These are phyloP conservation scores for Musa schizocarpa DNA, from an alignment of 176 grass and related monocot genomes.

Conservation along the genomic window DNA sequence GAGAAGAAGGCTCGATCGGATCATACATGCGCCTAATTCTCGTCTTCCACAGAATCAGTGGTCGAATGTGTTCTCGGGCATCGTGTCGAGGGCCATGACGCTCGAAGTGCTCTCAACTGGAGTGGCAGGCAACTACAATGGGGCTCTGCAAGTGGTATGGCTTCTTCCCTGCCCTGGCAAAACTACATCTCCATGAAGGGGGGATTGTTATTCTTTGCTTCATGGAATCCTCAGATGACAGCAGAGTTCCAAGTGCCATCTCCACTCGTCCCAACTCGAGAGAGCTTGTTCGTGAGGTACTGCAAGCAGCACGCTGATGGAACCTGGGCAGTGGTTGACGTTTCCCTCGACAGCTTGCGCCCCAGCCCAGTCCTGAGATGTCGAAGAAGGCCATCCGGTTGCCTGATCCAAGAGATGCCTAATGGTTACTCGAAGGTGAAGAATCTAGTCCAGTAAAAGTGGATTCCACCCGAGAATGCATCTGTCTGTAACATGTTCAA, in stretches of 20 bases:
- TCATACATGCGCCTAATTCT: background rate
- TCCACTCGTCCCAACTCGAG: conserved; percentile 75
- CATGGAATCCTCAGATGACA: conserved; percentile 48
- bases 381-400: conserved; percentile 67
- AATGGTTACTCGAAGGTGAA: conserved; percentile 92
- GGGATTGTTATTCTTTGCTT: background rate
- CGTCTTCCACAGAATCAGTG: conserved; percentile 57
- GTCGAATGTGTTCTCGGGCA: conserved; percentile 67
- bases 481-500: background rate
- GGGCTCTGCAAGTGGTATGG: conserved; percentile 82
- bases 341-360: conserved; percentile 79
- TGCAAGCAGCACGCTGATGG: conserved; percentile 90
- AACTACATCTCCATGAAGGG: background rate
- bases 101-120: conserved; percentile 88
- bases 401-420: conserved; percentile 91
- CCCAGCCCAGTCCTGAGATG: conserved; percentile 43
- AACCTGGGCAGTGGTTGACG: conserved; percentile 82
- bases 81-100: conserved; percentile 65
- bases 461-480: background rate
- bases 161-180: too few species aligned
- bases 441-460: background rate
- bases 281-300: conserved; percentile 84
- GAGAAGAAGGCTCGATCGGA: too few species aligned
- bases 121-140: conserved; percentile 79
- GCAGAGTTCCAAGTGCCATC: conserved; percentile 97